These are phyloP conservation scores for Saccharomyces uvarum DNA, from an alignment of 1,139 yeast genomes.

Conservation along the genomic window DNA sequence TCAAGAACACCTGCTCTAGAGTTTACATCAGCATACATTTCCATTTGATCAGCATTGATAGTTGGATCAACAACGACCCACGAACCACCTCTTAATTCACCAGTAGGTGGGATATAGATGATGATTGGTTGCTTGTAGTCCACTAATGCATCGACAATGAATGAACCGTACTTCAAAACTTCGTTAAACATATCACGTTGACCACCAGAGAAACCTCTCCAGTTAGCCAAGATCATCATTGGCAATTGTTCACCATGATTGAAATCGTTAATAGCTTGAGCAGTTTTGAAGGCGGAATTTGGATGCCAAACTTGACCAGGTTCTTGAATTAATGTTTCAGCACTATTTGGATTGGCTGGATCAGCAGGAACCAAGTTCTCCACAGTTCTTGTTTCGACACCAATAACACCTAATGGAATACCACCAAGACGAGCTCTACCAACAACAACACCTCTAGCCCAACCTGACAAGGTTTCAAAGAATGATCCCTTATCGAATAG, in stretches of 20 bases:
- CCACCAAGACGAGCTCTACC: slow-evolving; percentile 99
- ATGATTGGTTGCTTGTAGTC: slow-evolving; percentile 94
- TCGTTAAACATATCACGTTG: slow-evolving; percentile 99
- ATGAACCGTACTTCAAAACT: slow-evolving; percentile 92
- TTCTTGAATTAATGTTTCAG: slow-evolving; percentile 80
- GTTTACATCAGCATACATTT: slow-evolving; percentile 95
- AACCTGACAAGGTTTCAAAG: slow-evolving; percentile 95
- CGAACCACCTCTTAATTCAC: slow-evolving; percentile 98
- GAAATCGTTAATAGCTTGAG: slow-evolving; percentile 96
- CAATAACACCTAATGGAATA: slow-evolving; percentile 96
- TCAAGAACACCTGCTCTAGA: slow-evolving; percentile 98
- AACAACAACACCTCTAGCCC: slow-evolving; percentile 98
- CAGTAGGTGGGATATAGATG: slow-evolving; percentile 94
- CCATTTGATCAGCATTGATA: slow-evolving; percentile 94
- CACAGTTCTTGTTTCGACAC: slow-evolving; percentile 83
- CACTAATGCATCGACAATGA: slow-evolving; percentile 91
- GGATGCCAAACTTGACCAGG: slow-evolving; percentile 99
- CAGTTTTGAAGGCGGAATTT: slow-evolving; percentile 96
- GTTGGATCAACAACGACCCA: slow-evolving; percentile 99
- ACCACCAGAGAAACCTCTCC: slow-evolving; percentile 99
- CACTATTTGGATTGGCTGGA: slow-evolving; percentile 94
- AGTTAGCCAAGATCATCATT: slow-evolving; percentile 92
- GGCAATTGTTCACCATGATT: slow-evolving; percentile 97
- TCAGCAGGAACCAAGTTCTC: slow-evolving; percentile 93
- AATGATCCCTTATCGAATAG: slow-evolving; percentile 86